Conservation (phyloP, 2,329 filamentous ascomycete species). For the Sporothrix brunneoviolacea region DNA sequence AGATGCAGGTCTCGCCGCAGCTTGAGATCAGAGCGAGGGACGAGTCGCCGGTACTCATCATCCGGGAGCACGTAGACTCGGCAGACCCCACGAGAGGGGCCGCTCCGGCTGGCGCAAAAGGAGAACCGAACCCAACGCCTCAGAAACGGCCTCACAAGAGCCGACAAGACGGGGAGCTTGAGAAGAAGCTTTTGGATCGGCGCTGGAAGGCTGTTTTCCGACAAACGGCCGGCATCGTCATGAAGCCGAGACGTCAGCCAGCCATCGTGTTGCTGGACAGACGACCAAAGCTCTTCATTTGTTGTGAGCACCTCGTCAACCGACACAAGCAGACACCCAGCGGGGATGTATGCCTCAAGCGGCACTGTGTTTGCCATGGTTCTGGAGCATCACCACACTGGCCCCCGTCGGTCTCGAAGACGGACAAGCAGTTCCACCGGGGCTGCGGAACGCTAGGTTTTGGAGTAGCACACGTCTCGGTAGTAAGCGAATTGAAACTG, state of each 20-base stretch:
- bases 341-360: constrained; percentile 8
- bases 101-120: constrained; percentile 23
- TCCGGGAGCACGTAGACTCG: constrained; percentile 60
- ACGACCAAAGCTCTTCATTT: background rate
- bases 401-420: too few relatives aligned
- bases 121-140: constrained; percentile 39
- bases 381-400: too few relatives aligned
- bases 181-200: constrained; percentile 16
- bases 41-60: constrained; percentile 48
- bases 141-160: constrained; percentile 25
- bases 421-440: too few relatives aligned
- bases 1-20: constrained; percentile 39
- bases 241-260: background rate
- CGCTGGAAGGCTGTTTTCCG: background rate
- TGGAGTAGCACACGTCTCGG: too few relatives aligned
- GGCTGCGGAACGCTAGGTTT: too few relatives aligned
- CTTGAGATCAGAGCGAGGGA: constrained; percentile 41
- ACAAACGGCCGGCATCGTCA: background rate
- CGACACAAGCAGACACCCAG: constrained; percentile 6
- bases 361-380: background rate
- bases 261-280: background rate
- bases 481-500: too few relatives aligned
- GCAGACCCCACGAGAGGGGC: constrained; percentile 26
- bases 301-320: background rate
- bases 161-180: constrained; percentile 8